phyloP scores from a whole-genome alignment of 305 asterid species.

The Solanum hybrid region DNA sequence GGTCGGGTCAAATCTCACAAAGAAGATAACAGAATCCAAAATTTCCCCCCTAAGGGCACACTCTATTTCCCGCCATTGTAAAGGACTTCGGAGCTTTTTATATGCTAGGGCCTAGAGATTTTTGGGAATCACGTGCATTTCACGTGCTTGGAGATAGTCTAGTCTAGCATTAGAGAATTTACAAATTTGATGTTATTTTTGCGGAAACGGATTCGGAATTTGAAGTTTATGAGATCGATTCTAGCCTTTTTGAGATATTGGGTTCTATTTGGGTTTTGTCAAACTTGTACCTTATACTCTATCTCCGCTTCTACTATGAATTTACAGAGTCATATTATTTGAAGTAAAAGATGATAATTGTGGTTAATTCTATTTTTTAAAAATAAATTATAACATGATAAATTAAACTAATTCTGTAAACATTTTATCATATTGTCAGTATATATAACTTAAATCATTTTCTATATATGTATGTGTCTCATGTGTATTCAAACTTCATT shows the following conservation, averaged over 20 bases:
- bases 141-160: not conserved
- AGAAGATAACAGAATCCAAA: not conserved
- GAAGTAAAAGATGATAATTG: not conserved
- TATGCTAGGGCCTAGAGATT: not conserved
- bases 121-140: not conserved
- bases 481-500: not conserved
- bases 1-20: slow-evolving; percentile 1
- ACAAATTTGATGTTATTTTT: not conserved
- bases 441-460: not conserved
- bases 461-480: not conserved
- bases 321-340: not conserved
- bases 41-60: slow-evolving; percentile 23
- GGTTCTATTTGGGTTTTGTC: not conserved
- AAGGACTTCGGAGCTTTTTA: not conserved
- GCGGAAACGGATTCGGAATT: fast-evolving
- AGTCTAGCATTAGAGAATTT: not conserved
- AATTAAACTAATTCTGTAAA: not conserved
- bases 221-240: not conserved
- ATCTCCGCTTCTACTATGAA: not conserved
- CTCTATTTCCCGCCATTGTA: slow-evolving; percentile 54
- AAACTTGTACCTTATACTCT: not conserved
- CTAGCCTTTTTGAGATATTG: not conserved
- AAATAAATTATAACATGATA: not conserved
- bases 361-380: not conserved
- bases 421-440: too few relatives aligned